Base-by-base conservation (phyloP, 2,329 filamentous ascomycete genomes). In the Gnomoniopsis sp. region DNA sequence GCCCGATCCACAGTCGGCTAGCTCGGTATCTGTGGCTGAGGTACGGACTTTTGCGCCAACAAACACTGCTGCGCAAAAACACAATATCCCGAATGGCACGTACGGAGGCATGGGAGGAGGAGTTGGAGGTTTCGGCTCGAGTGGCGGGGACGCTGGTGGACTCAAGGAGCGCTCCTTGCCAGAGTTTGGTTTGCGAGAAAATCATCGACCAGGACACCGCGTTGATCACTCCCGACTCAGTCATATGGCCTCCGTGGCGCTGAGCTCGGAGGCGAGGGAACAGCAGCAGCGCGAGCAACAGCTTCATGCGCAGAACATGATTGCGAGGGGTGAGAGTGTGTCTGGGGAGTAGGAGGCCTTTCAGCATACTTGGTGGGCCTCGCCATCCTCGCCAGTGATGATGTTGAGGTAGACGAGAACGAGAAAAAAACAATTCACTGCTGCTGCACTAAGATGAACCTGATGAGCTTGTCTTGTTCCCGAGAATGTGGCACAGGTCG, bases 181-280 rank as follows among this genome's bases (percentile, higher is more conserved):
- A 26, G 58, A 57, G 3, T 57, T 57, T 19, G 58, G 58, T 10
- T 54, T 57, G 6, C 49, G 54, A 23, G 53, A 60, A 8, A 54
- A 57, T 26, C 53, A 44, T 17, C 58, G 26, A 34, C 10, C 56
- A 58, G 52, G 43, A 4, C 49, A 49, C 53, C 44, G 38, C n/a
- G 58, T 49, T 30, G 53, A 60, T 34, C 58, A 57, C 47, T 59
- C 55, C 26, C 58, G 58, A 14, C 49, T 60, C 14, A 60, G 58
- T 15, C 58, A 60, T 8, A 60, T 60, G 58, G 58, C 58, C 3
- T 57, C 57, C 17, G 58, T 57, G 8, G 58, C 55, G 19, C 55
- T 60, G 14, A 49, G 55, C 14, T 30, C 54, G 15, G 58, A 60
- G 6, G 33, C 34, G 50, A 48, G 58, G 26, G 55, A 59, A 38